phyloP scores from a whole-genome alignment of 73 alveolate genomes.

The Blepharisma stoltei region DNA sequence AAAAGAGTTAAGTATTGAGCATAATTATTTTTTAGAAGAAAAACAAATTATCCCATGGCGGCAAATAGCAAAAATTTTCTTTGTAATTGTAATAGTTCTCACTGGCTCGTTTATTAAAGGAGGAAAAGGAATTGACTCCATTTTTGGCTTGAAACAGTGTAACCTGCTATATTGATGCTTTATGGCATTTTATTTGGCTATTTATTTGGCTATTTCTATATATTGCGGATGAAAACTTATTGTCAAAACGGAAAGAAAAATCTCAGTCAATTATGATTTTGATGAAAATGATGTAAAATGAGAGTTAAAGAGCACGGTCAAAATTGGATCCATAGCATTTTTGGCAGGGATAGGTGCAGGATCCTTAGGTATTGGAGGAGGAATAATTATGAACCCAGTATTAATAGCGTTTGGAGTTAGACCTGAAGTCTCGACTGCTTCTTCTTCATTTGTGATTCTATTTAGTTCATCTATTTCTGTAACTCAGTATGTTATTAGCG shows the following conservation, averaged over 20 bases:
- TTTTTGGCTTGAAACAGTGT: no score
- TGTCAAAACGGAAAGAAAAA: not conserved
- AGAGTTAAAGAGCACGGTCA: not conserved
- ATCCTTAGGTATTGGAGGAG: slow-evolving; percentile 82
- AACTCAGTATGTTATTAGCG: not conserved
- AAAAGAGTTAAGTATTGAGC: no score
- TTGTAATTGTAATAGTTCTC: no score
- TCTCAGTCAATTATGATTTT: not conserved
- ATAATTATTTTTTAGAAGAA: no score
- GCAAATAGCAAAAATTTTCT: no score
- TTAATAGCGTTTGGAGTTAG: slow-evolving; percentile 67
- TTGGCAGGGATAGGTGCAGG: slow-evolving; percentile 66
- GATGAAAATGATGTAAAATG: slow-evolving; percentile 10
- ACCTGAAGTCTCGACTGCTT: slow-evolving; percentile 78
- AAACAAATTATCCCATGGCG: no score
- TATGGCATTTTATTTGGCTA: no score
- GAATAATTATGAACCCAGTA: slow-evolving; percentile 77
- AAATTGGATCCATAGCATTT: not conserved
- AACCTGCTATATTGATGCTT: no score
- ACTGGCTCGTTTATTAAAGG: no score
- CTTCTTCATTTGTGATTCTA: slow-evolving; percentile 72
- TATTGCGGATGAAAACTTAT: no score
- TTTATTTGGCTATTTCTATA: no score
- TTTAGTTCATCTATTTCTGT: slow-evolving; percentile 56
- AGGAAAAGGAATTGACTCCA: no score